Conservation (phyloP, 2,329 filamentous ascomycete species). For the Alternaria sp. region DNA sequence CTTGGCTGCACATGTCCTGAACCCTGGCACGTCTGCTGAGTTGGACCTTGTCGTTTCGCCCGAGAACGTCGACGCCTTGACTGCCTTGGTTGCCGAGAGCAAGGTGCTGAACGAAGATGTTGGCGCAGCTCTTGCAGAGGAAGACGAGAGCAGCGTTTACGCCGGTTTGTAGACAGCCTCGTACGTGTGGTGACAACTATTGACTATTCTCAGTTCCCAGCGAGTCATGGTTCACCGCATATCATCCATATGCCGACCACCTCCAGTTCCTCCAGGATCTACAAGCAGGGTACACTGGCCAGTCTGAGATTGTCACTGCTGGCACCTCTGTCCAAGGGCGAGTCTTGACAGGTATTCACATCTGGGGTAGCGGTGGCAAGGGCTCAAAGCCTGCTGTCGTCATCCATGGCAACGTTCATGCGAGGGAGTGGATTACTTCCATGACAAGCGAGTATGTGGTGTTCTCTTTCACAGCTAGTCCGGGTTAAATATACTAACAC, state of each 20-base stretch:
- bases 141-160: slow-evolving; percentile 40
- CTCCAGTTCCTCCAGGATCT: slow-evolving; percentile 46
- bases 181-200: background rate
- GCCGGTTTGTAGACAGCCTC: slow-evolving; percentile 35
- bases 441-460: slow-evolving; percentile 36
- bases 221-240: slow-evolving; percentile 50
- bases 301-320: slow-evolving; percentile 47
- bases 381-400: slow-evolving; percentile 49
- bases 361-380: slow-evolving; percentile 51
- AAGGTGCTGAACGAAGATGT: slow-evolving; percentile 48
- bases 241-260: slow-evolving; percentile 49
- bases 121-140: slow-evolving; percentile 45
- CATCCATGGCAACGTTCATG: slow-evolving; percentile 49
- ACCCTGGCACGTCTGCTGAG: slow-evolving; percentile 39
- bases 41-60: slow-evolving; percentile 51
- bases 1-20: slow-evolving; percentile 46
- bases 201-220: slow-evolving; percentile 37
- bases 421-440: slow-evolving; percentile 50
- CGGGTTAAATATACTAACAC: background rate
- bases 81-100: slow-evolving; percentile 37
- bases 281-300: slow-evolving; percentile 42
- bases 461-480: background rate
- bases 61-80: slow-evolving; percentile 43
- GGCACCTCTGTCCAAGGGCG: slow-evolving; percentile 48
- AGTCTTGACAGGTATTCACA: slow-evolving; percentile 48